phyloP scores from a whole-genome alignment of 2,329 filamentous ascomycete species.

The Microsporum ferrugineum region DNA sequence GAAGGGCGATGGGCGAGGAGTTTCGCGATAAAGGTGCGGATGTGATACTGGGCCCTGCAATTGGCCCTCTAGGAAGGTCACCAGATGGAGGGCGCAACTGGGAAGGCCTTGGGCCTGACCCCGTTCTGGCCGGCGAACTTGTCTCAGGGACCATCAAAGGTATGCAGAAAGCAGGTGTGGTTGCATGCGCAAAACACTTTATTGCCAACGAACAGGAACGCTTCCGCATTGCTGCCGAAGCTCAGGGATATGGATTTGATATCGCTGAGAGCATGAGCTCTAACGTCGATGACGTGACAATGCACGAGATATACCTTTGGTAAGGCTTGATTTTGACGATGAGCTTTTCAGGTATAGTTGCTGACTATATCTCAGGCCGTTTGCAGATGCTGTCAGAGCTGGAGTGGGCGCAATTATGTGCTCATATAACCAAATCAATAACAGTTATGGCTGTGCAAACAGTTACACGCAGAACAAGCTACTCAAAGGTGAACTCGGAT shows the following conservation, averaged over 20 bases:
- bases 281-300: constrained; percentile 52
- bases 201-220: constrained; percentile 65
- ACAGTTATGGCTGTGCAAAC: constrained; percentile 57
- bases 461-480: constrained; percentile 49
- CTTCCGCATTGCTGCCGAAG: constrained; percentile 52
- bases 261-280: constrained; percentile 51
- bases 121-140: constrained; percentile 59
- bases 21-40: constrained; percentile 64
- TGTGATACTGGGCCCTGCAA: constrained; percentile 64
- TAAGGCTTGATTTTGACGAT: constrained; percentile 13
- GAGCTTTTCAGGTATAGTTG: background rate
- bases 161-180: constrained; percentile 69
- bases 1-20: constrained; percentile 62
- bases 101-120: constrained; percentile 58
- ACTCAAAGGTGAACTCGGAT: constrained; percentile 62
- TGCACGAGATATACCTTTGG: constrained; percentile 55
- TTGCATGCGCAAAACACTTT: constrained; percentile 72
- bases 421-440: constrained; percentile 61
- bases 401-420: constrained; percentile 60
- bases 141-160: constrained; percentile 64
- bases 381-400: constrained; percentile 55
- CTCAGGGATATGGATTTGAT: constrained; percentile 49
- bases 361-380: constrained; percentile 39
- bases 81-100: constrained; percentile 61
- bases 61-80: constrained; percentile 58